Conservation (phyloP, 2,329 filamentous ascomycete species). For the Coniochaeta sp. region DNA sequence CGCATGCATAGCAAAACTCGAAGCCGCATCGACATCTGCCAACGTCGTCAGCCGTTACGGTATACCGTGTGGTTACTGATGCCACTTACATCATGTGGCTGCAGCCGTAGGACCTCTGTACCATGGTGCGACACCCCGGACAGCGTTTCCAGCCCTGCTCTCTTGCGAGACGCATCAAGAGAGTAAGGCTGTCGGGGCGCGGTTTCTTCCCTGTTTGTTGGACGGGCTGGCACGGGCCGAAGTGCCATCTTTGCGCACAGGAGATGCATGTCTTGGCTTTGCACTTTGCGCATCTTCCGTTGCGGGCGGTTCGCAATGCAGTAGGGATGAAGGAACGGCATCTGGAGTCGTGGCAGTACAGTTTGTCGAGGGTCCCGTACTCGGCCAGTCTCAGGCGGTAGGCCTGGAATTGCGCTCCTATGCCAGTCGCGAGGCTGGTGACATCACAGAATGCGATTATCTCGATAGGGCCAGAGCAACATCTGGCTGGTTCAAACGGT, state of each 20-base stretch:
- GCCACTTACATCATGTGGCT: constrained; percentile 12
- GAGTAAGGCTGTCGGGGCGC: too few species aligned
- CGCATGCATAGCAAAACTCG: constrained; percentile 15
- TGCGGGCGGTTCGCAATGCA: constrained; percentile 1
- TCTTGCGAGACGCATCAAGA: not conserved
- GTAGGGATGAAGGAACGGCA: constrained; percentile 13
- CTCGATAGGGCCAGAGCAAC: constrained; percentile 9
- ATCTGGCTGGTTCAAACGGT: constrained; percentile 10
- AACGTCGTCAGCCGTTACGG: not conserved
- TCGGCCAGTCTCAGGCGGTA: constrained; percentile 12
- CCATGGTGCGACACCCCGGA: constrained; percentile 9
- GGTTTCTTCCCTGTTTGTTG: too few species aligned
- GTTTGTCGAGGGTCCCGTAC: constrained; percentile 5
- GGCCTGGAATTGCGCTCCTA: not conserved
- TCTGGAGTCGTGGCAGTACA: constrained; percentile 10
- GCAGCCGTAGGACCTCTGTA: constrained; percentile 13
- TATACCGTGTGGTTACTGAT: not conserved
- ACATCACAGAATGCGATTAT: constrained; percentile 3
- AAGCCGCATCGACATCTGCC: constrained; percentile 11
- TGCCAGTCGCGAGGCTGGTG: not conserved
- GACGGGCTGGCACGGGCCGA: constrained; percentile 4
- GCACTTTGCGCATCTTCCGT: constrained; percentile 9
- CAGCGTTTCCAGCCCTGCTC: constrained; percentile 11
- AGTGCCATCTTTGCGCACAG: constrained; percentile 8
- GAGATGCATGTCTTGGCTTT: constrained; percentile 7